Base-by-base conservation (phyloP, 306 rosid genomes). In the Abrus pulchellus region DNA sequence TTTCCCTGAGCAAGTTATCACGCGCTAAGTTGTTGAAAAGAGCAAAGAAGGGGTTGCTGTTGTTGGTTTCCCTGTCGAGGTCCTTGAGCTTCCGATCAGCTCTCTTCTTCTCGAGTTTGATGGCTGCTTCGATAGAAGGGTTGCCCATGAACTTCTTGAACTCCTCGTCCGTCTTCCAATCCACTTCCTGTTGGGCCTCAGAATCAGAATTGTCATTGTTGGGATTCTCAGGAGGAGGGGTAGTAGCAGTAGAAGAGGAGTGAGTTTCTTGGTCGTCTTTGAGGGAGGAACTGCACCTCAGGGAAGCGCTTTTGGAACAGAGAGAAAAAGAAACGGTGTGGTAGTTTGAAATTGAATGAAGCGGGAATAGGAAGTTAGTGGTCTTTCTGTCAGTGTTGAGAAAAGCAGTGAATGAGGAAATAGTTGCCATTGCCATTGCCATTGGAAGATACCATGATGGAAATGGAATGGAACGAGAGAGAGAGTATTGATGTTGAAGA, bases 71-170 rank as follows among this genome's bases (percentile, higher is more conserved):
- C 2, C 81, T 80, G 69, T 90, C 91, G 12, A 94, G 94, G 64
- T 94, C 89, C 83, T 90, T 94, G 43, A 94, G 92, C 86, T 94
- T 92, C 74, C 92, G 89, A 73, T 91, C 97, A 32, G 97, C 87
- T 40, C 93, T 91, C 81, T 94, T 92, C 88, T 92, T 94, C 87
- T 94, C 98, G 81, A 94, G 87, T 89, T 91, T 94, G 34, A 94
- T 91, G 9, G 98, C 97, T 0, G 97, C 97, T 87, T 94, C 97
- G 20, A 94, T 87, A 0, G 98, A 92, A 54, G 94, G 98, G 60
- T 86, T 92, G 1, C 97, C 94, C 93, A 91, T 91, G 76, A 93
- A 91, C 63, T 86, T 90, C 92, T 92, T 94, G 59, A 94, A 94
- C 76, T 92, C 97, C 73, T 86, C 91, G 63, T 93, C 98, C 1